Base-by-base conservation (phyloP, 2,329 filamentous ascomycete species). In the Lachnellula cervina region DNA sequence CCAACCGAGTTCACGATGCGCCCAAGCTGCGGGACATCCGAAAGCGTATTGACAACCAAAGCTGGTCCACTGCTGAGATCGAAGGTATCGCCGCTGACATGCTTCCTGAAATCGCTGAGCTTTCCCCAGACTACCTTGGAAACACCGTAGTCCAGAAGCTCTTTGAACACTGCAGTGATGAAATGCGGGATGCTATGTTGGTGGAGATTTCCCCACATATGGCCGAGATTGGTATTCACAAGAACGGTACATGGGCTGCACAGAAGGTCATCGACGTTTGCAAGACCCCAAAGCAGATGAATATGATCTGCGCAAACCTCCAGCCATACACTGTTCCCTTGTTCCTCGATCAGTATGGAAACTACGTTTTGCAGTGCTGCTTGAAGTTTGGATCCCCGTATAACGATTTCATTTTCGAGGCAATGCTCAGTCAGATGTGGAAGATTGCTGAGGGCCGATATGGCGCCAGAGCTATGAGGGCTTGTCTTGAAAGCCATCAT, bases 131-230 rank as follows among this genome's bases (percentile, higher is more conserved):
- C 73, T 99, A 99, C 67, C 82, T 99, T 34, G 94, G 94, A 65
- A 99, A 99, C 75, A 99, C 94, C 0, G 94, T 99, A n/a, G 93
- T 99, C 17, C 94, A 99, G 75, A 99, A 99, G 74, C 78, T 99
- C 46, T 99, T 99, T 69, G 93, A 99, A 72, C 90, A 90, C 74
- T 97, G 94, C 76, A 94, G 90, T 0, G 93, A 97, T 70, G 78
- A 84, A 43, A 84, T 93, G 43, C 92, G 95, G 66, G 91, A 97
- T 71, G 87, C 88, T 55, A 97, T 99, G 94, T 78, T 99, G 56
- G 74, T 77, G 14, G 85, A 92, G 68, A 96, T 99, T 66, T 84
- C 89, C 2, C 92, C 93, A 56, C 92, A 97, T 69, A 82, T 97
- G 70, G 91, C 93, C 25, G 92, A 97, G 73, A 97, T 97, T 73